These are phyloP conservation scores for Talaromyces wortmannii DNA, from an alignment of 495 filamentous ascomycete genomes.

Conservation along the genomic window DNA sequence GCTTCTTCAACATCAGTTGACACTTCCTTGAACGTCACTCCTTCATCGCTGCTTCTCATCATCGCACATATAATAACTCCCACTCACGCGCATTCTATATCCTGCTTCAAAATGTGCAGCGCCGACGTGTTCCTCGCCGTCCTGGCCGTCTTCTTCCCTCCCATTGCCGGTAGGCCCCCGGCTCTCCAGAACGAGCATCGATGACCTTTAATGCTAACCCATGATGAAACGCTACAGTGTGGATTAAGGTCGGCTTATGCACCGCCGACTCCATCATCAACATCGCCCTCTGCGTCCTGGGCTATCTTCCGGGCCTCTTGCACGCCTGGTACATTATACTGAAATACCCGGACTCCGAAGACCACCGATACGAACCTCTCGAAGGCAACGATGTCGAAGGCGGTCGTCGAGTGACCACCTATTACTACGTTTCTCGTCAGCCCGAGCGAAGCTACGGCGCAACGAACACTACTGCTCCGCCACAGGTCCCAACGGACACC, in stretches of 20 bases:
- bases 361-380: constrained; percentile 53
- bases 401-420: constrained; percentile 45
- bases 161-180: constrained; percentile 65
- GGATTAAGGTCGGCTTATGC: constrained; percentile 94
- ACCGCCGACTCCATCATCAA: constrained; percentile 92
- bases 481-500: constrained; percentile 14
- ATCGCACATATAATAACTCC: background rate
- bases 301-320: constrained; percentile 84
- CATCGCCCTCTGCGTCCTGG: constrained; percentile 81
- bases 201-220: background rate
- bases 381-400: constrained; percentile 40
- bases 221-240: constrained; percentile 52
- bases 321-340: constrained; percentile 99
- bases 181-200: constrained; percentile 3
- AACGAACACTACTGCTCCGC: constrained; percentile 16
- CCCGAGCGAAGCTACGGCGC: constrained; percentile 35
- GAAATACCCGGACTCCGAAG: constrained; percentile 68
- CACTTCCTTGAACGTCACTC: background rate
- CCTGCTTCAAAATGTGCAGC: constrained; percentile 46
- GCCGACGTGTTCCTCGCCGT: constrained; percentile 86
- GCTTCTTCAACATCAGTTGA: background rate
- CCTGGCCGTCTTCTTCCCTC: constrained; percentile 88
- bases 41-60: background rate
- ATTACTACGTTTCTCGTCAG: constrained; percentile 60
- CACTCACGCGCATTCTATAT: background rate